Conservation (phyloP, 129 eudicot genomes). For the Scalesia atractyloides region DNA sequence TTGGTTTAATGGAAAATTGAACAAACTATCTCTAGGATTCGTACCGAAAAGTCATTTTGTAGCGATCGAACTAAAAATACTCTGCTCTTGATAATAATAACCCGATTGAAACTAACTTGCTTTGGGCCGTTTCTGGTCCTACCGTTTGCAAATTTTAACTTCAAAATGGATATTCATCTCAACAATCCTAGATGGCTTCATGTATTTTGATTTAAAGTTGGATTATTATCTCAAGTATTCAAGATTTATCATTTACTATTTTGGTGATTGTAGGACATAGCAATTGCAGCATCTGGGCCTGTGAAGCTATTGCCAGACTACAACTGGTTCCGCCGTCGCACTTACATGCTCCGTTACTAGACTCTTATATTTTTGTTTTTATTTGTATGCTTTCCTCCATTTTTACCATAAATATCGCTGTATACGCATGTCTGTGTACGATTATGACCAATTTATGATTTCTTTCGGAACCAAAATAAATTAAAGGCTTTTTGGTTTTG, state of each 20-base stretch:
- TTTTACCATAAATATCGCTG: conserved; percentile 19
- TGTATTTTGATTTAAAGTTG: neutral
- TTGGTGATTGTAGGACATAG: conserved; percentile 16
- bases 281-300: conserved; percentile 30
- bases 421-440: conserved; percentile 22
- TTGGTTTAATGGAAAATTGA: neutral
- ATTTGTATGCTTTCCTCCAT: conserved; percentile 20
- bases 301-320: conserved; percentile 35
- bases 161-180: too few relatives aligned
- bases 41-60: neutral
- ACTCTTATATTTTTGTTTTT: neutral
- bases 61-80: too few relatives aligned
- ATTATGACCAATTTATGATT: conserved; percentile 9
- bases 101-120: too few relatives aligned
- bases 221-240: neutral
- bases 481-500: conserved; percentile 31
- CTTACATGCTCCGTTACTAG: conserved; percentile 41
- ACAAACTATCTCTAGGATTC: neutral
- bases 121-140: too few relatives aligned
- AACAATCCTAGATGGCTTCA: neutral
- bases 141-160: neutral
- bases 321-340: conserved; percentile 37
- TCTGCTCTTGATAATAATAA: too few relatives aligned
- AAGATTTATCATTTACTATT: neutral
- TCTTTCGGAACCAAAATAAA: conserved; percentile 33